Evolutionary conservation across 345 rosid species (phyloP), one percentile per base, ranked within the genome.

Genomic region (Ceriops tagal): DNA sequence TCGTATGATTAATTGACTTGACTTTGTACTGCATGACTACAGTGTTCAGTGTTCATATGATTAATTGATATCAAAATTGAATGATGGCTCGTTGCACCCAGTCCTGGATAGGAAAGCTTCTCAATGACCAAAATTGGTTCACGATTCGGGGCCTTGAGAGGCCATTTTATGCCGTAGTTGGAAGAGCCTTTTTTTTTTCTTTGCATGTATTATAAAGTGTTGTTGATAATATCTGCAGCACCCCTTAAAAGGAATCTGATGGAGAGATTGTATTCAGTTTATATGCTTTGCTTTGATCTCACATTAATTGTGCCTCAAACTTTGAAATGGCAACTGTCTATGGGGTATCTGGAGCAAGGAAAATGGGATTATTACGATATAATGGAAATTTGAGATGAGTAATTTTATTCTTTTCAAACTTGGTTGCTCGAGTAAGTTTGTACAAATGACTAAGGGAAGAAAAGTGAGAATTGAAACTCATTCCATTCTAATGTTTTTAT

Each of bases 121-220:
- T 39, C 39, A 53, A 10, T 5, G 28, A 8, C 37, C 10, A 34
- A 34, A 34, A 34, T 34, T n/a, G 21, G 13, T 11, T 57, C 22
- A 1, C 58, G 22, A 53, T 30, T 18, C 8, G 13, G 19, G 24
- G 66, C 13, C 34, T 61, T 52, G 34, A 70, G 71, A 64, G 53
- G 26, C 55, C n/a, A 21, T 30, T 11, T 21, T 56, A 73, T 37
- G 19, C 3, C 43, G 68, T 68, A 75, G 51, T 68, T 49, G 56
- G 51, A 35, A 39, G 53, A 73, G 68, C 53, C 71, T 58, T 61
- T 28, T 5, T 49, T 19, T 20, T 19, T 24, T 60, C 61, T 62
- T 63, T 46, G 58, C 53, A 30, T 72, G 72, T 71, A 68, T 51
- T 53, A 39, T 72, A 77, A 16, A 59, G 22, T 60, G 58, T 70